Evolutionary conservation across 495 filamentous ascomycete species (phyloP), one percentile per base, ranked within the genome.

Genomic region (Talaromyces nanjingensis): DNA sequence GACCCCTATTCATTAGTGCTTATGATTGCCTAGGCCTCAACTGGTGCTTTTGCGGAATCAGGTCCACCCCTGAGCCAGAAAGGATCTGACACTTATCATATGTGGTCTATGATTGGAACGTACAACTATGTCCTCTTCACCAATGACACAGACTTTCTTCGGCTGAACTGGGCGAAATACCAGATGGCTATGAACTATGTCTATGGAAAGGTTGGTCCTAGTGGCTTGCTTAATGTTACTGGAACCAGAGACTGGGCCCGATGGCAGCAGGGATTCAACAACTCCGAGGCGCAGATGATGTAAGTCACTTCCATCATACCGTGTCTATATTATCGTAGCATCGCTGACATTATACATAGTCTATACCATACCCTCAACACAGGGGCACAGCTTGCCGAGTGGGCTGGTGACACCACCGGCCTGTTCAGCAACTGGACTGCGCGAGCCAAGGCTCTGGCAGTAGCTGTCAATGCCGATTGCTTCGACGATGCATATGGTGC

Each of bases 71-170:
- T 87, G 60, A 77, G 83, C 31, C 80, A 84, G 53, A 81, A 79
- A 58, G 71, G 77, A 39, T 83, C 81, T 56, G 85, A 86, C 65
- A 86, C 84, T 8, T 88, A 88, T 68, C 85, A 88, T 65, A 84
- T 87, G 80, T 83, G 81, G 79, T 79, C 80, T 4, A 81, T 88
- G 76, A 81, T 87, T 47, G 84, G 85, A 20, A 86, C 82, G 11
- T 86, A 85, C 67, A 85, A 87, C 60, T 88, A 87, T 65, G 71
- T 84, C 55, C 75, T 88, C 11, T 86, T 77, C 66, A 85, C 83
- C 6, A 78, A 82, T 47, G 82, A 87, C 62, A 77, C 76, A 12
- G 69, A 72, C 16, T 87, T 84, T 64, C 68, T 86, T 8, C 60
- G 60, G 27, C 42, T 72, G 24, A 83, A 81, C 61, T 87, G 83